These are phyloP conservation scores for Gentiana straminea DNA, from an alignment of 257 asterid species.

Conservation along the genomic window DNA sequence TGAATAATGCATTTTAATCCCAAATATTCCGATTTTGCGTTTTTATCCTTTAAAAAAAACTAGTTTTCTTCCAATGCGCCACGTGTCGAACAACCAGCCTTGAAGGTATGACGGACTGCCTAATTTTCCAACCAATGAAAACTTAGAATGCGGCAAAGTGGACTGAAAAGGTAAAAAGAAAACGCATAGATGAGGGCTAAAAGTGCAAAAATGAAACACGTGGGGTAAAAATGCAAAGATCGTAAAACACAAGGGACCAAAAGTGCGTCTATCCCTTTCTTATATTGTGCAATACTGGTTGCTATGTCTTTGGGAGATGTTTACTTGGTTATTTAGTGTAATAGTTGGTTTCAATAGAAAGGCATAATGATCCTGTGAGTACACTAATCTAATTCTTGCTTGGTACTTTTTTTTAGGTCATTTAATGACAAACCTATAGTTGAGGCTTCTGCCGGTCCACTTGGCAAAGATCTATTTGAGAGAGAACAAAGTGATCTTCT, in stretches of 20 bases:
- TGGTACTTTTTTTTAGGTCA: conserved; percentile 34
- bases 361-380: background rate
- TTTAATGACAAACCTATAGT: conserved; percentile 84
- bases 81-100: too few relatives aligned
- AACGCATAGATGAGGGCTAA: too few relatives aligned
- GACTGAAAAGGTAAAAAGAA: too few relatives aligned
- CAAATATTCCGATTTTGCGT: background rate
- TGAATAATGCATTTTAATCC: background rate
- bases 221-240: too few relatives aligned
- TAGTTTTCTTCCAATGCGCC: too few relatives aligned
- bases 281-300: conserved; percentile 22
- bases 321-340: background rate
- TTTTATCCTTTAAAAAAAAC: background rate
- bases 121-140: background rate
- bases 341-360: background rate
- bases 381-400: background rate
- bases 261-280: too few relatives aligned
- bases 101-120: too few relatives aligned
- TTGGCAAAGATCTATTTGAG: conserved; percentile 77
- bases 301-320: conserved; percentile 3
- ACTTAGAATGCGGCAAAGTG: background rate
- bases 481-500: conserved; percentile 88
- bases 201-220: too few relatives aligned
- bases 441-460: conserved; percentile 63
- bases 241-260: background rate